These are phyloP conservation scores for Omphalea diandra DNA, from an alignment of 441 rosid species.

Conservation along the genomic window DNA sequence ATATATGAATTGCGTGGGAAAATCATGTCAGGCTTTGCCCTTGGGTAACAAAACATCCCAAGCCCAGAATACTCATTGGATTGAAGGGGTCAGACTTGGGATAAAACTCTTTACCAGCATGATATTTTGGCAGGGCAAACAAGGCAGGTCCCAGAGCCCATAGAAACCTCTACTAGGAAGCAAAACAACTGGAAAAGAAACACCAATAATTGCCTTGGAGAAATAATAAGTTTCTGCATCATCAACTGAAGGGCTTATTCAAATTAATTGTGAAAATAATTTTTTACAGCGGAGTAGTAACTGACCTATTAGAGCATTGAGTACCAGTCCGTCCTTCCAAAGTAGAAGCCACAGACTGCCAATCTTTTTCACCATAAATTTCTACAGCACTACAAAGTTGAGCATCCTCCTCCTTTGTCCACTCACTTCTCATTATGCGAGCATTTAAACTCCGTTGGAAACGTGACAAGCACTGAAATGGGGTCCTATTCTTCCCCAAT, in stretches of 20 bases:
- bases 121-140: not conserved
- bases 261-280: constrained; percentile 1
- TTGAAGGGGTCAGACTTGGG: too few species aligned
- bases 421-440: constrained; percentile 59
- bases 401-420: constrained; percentile 86
- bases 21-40: not conserved
- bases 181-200: not conserved
- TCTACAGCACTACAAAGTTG: constrained; percentile 73
- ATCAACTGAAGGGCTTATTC: constrained; percentile 3
- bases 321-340: constrained; percentile 76
- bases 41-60: not conserved
- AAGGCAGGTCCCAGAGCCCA: not conserved
- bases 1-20: not conserved
- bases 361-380: constrained; percentile 63
- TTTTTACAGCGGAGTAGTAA: constrained; percentile 21
- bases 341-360: constrained; percentile 77
- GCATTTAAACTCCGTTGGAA: constrained; percentile 86
- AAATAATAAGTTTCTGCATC: not conserved
- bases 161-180: not conserved
- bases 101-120: too few species aligned
- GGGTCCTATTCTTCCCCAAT: constrained; percentile 76
- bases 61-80: too few species aligned
- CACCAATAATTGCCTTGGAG: not conserved
- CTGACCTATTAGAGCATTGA: constrained; percentile 94
- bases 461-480: constrained; percentile 79